A percentile compares a stretch with the other conserved stretches of the same genome.
Conservation (phyloP, 345 rosid genomes). For the Adansonia digitata region DNA sequence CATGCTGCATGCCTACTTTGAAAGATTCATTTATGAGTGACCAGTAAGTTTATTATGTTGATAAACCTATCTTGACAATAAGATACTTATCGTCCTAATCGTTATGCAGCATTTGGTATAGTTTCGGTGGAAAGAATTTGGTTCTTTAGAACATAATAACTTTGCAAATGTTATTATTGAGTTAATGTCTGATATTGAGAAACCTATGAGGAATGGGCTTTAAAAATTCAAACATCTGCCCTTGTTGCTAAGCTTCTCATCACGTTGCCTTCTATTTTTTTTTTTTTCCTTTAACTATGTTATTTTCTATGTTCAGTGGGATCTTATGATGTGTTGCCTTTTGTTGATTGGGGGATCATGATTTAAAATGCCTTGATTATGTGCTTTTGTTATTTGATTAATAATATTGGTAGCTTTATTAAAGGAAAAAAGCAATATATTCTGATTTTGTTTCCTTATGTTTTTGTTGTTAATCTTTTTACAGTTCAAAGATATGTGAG, state of each 20-base stretch:
- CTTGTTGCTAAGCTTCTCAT: conserved; percentile 83
- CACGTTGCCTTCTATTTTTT: conserved; percentile 12
- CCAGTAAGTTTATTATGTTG: not conserved
- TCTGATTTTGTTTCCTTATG: no score
- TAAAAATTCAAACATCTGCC: conserved; percentile 91
- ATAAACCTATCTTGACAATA: not conserved
- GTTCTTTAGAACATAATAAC: conserved; percentile 59
- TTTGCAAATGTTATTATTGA: conserved; percentile 77
- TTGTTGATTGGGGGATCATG: no score
- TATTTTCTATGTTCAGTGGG: no score
- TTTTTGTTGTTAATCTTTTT: no score
- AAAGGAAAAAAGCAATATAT: no score
- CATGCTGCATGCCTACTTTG: not conserved
- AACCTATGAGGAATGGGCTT: conserved; percentile 80
- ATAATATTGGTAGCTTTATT: no score
- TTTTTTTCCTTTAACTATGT: no score
- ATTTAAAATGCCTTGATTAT: no score
- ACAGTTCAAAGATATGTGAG: no score
- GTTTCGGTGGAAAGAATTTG: conserved; percentile 88
- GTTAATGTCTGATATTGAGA: conserved; percentile 69
- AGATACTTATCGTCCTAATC: not conserved
- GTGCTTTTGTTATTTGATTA: no score
- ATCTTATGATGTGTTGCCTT: no score
- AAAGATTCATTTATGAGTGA: not conserved
- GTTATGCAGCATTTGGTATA: conserved; percentile 78